Percentiles rank a stretch among this genome's conserved stretches.
Evolutionary conservation across 148 eudicot genomes (phyloP).

Genomic region (Talinum fruticosum): DNA sequence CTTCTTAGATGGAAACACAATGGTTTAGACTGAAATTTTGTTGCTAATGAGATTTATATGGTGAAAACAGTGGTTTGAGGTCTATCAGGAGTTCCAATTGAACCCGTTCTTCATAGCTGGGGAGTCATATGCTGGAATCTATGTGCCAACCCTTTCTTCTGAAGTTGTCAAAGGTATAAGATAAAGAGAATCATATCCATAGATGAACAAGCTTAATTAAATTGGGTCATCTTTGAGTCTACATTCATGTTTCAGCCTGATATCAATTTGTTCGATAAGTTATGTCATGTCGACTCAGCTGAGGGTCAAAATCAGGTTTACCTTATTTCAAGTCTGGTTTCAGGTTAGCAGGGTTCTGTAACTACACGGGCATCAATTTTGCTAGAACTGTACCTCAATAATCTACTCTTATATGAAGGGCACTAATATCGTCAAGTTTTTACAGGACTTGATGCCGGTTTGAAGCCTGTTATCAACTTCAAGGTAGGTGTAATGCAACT

Average conservation of each 20-base stretch:
- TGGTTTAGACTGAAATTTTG: background rate
- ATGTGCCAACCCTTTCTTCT: slow-evolving; percentile 84
- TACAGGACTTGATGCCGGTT: slow-evolving; percentile 73
- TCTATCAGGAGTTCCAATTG: slow-evolving; percentile 64
- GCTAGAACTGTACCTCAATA: background rate
- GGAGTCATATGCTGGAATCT: slow-evolving; percentile 95
- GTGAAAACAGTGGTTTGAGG: slow-evolving; percentile 67
- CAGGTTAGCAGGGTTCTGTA: background rate
- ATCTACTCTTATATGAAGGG: background rate
- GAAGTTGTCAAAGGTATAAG: slow-evolving; percentile 74
- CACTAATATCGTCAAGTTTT: background rate
- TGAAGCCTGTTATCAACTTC: slow-evolving; percentile 67
- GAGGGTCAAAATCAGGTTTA: background rate
- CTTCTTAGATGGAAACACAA: background rate
- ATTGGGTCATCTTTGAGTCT: background rate
- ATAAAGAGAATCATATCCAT: background rate
- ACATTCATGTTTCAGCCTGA: no score
- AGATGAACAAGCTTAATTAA: no score
- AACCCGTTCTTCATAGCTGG: slow-evolving; percentile 87
- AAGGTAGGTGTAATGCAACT: slow-evolving; percentile 44
- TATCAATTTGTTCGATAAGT: background rate
- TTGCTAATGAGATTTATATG: slow-evolving; percentile 9
- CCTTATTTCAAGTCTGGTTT: background rate
- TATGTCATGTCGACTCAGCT: no score
- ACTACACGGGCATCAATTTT: background rate